Conservation (phyloP, 345 rosid genomes). For the Corchorus olitorius region DNA sequence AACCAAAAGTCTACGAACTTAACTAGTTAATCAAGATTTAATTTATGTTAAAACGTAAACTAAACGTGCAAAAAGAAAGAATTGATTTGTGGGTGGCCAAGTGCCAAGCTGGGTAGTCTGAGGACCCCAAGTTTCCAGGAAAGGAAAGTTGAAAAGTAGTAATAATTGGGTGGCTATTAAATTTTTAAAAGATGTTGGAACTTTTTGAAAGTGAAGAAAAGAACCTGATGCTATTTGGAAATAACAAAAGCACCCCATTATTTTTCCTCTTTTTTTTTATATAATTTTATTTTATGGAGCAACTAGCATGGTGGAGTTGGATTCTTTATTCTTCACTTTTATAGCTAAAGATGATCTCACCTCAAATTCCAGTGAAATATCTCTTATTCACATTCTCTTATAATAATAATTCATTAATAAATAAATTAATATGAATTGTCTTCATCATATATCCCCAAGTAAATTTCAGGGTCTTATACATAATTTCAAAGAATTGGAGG, state of each 20-base stretch:
- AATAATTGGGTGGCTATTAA: not conserved
- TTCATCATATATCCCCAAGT: not conserved
- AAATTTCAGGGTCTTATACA: not conserved
- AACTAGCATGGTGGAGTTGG: too few species aligned
- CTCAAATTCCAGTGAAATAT: too few species aligned
- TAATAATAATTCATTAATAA: not conserved
- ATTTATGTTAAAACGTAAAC: too few species aligned
- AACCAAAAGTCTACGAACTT: not conserved
- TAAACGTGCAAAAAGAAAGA: not conserved
- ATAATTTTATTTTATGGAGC: not conserved
- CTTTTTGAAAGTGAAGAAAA: not conserved
- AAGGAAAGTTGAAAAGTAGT: not conserved
- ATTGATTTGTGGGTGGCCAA: not conserved
- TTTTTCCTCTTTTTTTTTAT: not conserved
- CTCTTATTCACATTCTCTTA: not conserved
- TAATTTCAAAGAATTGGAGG: not conserved
- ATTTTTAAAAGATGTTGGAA: not conserved
- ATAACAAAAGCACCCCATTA: not conserved
- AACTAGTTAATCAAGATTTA: too few species aligned
- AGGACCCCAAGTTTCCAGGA: conserved; percentile 8
- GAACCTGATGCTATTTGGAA: not conserved
- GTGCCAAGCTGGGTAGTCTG: not conserved
- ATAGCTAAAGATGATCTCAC: not conserved
- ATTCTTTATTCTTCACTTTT: not conserved
- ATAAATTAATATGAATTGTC: not conserved